Conservation (phyloP, 1,284 basidiomycete genomes). For the Trametes hirsuta region DNA sequence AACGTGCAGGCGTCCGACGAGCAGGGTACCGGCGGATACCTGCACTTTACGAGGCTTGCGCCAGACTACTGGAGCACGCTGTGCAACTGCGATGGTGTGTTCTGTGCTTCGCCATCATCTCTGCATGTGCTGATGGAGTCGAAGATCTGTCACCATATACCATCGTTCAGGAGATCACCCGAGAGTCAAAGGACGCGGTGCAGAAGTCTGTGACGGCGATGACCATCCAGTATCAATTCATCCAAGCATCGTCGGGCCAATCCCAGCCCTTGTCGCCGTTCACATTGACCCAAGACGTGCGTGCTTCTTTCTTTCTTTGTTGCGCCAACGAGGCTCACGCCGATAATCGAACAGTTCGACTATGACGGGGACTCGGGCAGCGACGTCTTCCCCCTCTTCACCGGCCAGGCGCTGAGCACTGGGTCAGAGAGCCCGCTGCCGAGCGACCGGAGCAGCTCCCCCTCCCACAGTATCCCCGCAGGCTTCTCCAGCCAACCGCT, state of each 20-base stretch:
- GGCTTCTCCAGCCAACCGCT: constrained; percentile 22
- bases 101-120: constrained; percentile 1
- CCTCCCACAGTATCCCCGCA: constrained; percentile 12
- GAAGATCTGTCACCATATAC: constrained; percentile 61
- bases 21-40: constrained; percentile 31
- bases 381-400: constrained; percentile 12
- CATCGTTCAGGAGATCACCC: constrained; percentile 56
- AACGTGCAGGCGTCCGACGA: constrained; percentile 32
- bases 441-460: constrained; percentile 24
- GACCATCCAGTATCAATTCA: constrained; percentile 24
- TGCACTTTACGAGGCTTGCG: constrained; percentile 62
- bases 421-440: constrained; percentile 20
- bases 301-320: not conserved
- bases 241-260: constrained; percentile 5
- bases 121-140: not conserved
- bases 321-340: not conserved
- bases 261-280: constrained; percentile 22
- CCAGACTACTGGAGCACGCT: constrained; percentile 64
- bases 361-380: constrained; percentile 17
- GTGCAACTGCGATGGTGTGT: constrained; percentile 53
- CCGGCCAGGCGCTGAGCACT: constrained; percentile 15
- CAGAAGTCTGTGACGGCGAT: constrained; percentile 16
- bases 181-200: constrained; percentile 5
- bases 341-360: constrained; percentile 10
- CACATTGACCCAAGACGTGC: constrained; percentile 15